Evolutionary conservation across 2,329 filamentous ascomycete species (phyloP), one percentile per base, ranked within the genome.

Genomic region (Trichophyton mentagrophytes): DNA sequence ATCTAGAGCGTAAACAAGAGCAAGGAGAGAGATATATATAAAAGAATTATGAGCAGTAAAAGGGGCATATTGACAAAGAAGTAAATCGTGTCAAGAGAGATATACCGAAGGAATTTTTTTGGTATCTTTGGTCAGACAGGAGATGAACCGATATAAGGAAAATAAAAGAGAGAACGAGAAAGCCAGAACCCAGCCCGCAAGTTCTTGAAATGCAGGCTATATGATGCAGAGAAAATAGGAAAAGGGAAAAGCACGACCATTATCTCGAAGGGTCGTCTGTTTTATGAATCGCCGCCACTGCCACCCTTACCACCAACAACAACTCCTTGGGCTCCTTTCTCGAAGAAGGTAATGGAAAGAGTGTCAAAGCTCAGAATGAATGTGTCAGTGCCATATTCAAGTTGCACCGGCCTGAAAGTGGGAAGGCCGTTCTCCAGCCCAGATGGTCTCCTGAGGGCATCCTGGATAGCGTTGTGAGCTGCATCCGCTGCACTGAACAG

Each of bases 321-420:
- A 20, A 44, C 55, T 40, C 17, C 22, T 17, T 57, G 15, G 7
- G 57, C 27, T 17, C 40, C 33, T 63, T 61, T 20, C 66, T 69
- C 62, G 13, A 60, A 63, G 30, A 64, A 63, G 3, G 46, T 61
- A 40, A 69, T 68, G 38, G 61, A 63, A 55, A 68, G 65, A 2
- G 61, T 64, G 47, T 63, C 59, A 53, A 70, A 69, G 55, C 69
- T 60, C 6, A 67, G 62, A 2, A 62, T 57, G 22, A 69, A 64
- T 2, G 62, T 61, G 8, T 67, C 57, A 8, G 61, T 56, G 22
- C 60, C 65, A 13, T 60, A 62, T 15, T 62, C 64, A 46, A 69
- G 63, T 8, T 65, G 61, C 36, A 69, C 65, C 7, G 64, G 61
- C 9, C 58, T 51, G 17, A 61, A 36, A 27, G 33, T 42, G 25